A percentile compares a stretch with the other conserved stretches of the same genome.
Conservation (phyloP, 768 basidiomycete genomes). For the Pisolithus marmoratus region DNA sequence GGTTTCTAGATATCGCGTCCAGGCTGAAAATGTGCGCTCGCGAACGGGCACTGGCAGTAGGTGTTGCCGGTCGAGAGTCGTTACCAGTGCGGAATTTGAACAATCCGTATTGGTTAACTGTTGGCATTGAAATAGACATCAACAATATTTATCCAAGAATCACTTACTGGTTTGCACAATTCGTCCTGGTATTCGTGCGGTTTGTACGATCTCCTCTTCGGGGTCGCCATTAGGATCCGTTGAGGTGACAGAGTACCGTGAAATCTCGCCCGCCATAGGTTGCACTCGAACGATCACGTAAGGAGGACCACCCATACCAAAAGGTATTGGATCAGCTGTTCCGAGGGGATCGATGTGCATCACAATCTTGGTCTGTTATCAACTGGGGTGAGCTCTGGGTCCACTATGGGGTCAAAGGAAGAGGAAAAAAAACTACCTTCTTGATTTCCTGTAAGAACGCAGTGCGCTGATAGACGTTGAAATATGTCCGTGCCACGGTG, state of each 20-base stretch:
- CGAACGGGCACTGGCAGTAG: constrained; percentile 67
- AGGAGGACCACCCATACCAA: constrained; percentile 64
- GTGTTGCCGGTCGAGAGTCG: constrained; percentile 78
- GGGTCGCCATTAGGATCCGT: constrained; percentile 67
- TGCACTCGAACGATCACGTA: constrained; percentile 79
- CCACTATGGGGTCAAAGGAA: neutral
- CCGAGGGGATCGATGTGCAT: constrained; percentile 80
- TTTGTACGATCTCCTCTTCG: constrained; percentile 82
- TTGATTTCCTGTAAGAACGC: constrained; percentile 72
- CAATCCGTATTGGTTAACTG: constrained; percentile 84
- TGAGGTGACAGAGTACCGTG: constrained; percentile 71
- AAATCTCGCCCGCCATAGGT: constrained; percentile 78
- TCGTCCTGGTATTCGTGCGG: constrained; percentile 62
- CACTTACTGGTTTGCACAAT: constrained; percentile 78
- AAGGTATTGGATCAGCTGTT: constrained; percentile 69
- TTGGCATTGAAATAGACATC: neutral
- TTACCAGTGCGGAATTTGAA: constrained; percentile 82
- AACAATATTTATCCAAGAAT: neutral
- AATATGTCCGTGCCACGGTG: constrained; percentile 76
- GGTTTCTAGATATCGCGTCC: constrained; percentile 84
- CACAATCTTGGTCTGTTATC: constrained; percentile 72
- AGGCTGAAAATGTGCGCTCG: constrained; percentile 82
- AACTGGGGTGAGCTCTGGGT: constrained; percentile 3
- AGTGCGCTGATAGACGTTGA: constrained; percentile 81
- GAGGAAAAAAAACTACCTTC: constrained; percentile 52